Percentiles rank a stretch among this genome's conserved stretches.
Evolutionary conservation across 2,329 filamentous ascomycete species (phyloP).

Genomic region (Epichloe glyceriae): DNA sequence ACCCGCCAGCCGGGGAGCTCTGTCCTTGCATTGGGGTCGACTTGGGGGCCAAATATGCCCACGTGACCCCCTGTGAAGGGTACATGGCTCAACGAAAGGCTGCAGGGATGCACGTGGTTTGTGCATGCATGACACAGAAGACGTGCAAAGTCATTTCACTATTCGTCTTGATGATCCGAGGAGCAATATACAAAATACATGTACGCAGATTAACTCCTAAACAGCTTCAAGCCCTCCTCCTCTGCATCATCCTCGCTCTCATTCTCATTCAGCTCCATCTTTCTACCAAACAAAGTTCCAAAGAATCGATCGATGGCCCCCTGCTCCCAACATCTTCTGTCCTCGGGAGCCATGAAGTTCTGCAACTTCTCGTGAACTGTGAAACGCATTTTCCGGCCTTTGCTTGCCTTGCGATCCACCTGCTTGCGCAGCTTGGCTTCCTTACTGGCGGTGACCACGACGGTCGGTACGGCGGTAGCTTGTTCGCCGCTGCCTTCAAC

Average conservation of each 20-base stretch:
- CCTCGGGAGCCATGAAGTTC: conserved; percentile 94
- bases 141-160: no score
- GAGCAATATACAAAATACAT: neutral
- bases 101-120: no score
- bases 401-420: conserved; percentile 88
- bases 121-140: no score
- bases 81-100: no score
- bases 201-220: conserved; percentile 22
- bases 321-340: conserved; percentile 67
- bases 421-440: conserved; percentile 70
- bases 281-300: conserved; percentile 60
- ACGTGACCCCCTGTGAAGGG: no score
- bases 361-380: conserved; percentile 94
- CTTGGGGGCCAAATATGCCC: no score
- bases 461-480: conserved; percentile 34
- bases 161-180: no score
- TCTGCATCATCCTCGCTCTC: conserved; percentile 37
- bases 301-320: conserved; percentile 68
- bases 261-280: conserved; percentile 50
- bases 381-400: conserved; percentile 86
- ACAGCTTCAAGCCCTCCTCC: conserved; percentile 40
- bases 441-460: conserved; percentile 54
- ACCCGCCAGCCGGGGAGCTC: no score
- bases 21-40: no score
- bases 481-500: conserved; percentile 46